A percentile compares a stretch with the other conserved stretches of the same genome.
These are phyloP conservation scores for Hirschfeldia incana DNA, from an alignment of 345 rosid species.

Conservation along the genomic window DNA sequence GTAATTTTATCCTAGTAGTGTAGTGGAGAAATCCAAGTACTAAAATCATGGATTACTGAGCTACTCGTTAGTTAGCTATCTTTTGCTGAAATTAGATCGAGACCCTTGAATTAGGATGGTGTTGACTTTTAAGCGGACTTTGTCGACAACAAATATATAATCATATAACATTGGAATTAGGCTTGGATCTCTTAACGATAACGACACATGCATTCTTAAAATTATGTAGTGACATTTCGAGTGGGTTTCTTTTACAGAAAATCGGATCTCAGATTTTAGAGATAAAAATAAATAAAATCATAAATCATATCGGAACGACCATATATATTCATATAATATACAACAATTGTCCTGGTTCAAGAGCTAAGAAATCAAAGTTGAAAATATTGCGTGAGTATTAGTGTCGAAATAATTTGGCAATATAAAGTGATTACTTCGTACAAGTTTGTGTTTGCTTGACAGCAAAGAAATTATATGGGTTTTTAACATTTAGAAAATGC, in stretches of 20 bases:
- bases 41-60: neutral
- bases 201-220: neutral
- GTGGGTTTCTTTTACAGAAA: neutral
- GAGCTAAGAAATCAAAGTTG: neutral
- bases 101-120: neutral
- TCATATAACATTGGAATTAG: neutral
- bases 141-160: neutral
- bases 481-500: neutral
- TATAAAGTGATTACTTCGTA: constrained; percentile 27
- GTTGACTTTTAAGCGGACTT: neutral
- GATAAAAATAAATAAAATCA: neutral
- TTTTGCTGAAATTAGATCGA: neutral
- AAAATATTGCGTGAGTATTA: constrained; percentile 23
- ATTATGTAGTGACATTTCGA: neutral
- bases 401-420: constrained; percentile 22
- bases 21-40: neutral
- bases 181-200: neutral
- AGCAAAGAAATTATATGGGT: constrained; percentile 12
- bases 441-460: constrained; percentile 29
- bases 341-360: no score
- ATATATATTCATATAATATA: neutral
- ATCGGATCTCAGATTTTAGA: neutral
- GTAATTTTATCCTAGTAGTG: neutral
- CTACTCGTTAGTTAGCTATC: neutral
- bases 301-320: neutral